Base-by-base conservation (phyloP, 164 flowering plant species). In the Aristolochia californica region DNA sequence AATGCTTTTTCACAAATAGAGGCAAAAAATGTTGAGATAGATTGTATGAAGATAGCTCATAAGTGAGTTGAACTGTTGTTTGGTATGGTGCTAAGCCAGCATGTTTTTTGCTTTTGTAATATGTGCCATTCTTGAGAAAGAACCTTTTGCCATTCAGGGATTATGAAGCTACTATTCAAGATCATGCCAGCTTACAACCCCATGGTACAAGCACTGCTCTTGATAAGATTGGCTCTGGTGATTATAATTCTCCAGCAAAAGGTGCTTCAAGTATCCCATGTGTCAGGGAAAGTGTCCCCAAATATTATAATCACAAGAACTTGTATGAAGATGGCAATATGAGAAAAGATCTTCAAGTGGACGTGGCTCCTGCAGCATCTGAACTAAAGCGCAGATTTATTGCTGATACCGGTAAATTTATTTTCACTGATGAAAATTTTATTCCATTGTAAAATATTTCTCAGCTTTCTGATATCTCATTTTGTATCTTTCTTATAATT, bases 51-150 rank as follows among this genome's bases (percentile, higher is more conserved):
- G 58, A 68, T 26, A 22, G 34, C 45, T 40, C 48, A 67, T 24
- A 18, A 45, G 91, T 84, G 61, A 74, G 88, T 77, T 10, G 62
- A 30, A 21, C 12, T 9, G 21, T 21, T 4, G 20, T 25, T 50
- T 20, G 23, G 8, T 16, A 34, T 34, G 40, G 22, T 23, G 23
- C 23, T 22, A 23, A 22, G 20, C 22, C 21, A 20, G 12, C 2
- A 50, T 11, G 9, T n/a, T 43, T 22, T 52, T 52, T 45, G n/a
- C n/a, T 13, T 18, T 58, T 12, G 15, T 38, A 23, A 55, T 17
- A 24, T 26, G 22, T 50, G 2, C 26, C 26, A 14, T 50, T 4
- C 4, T 22, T 22, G 17, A 23, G 13, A 9, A 14, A 22, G 27
- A 11, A 23, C 9, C 51, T n/a, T 48, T 22, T 50, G 15, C 15